Evolutionary conservation across 768 basidiomycete genomes (phyloP).

Genomic region (Russula ochroleuca): DNA sequence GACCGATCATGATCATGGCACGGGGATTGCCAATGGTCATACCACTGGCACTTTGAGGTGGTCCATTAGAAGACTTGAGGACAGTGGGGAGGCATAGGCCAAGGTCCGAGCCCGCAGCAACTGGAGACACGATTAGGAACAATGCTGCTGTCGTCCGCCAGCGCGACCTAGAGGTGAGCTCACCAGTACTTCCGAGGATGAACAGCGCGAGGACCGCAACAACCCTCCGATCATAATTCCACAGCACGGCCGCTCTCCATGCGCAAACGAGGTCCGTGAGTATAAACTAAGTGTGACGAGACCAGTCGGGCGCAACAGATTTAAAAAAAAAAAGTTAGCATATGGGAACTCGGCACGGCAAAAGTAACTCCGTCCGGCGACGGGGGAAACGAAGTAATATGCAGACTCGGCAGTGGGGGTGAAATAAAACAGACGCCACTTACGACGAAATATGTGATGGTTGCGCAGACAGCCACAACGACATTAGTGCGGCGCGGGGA

Average conservation of each 20-base stretch:
- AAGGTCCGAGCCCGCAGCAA: conserved; percentile 5
- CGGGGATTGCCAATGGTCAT: not conserved
- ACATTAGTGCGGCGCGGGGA: not conserved
- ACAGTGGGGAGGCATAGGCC: not conserved
- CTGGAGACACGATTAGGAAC: not conserved
- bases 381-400: not conserved
- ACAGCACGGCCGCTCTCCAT: conserved; percentile 21
- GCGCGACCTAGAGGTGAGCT: not conserved
- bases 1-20: conserved; percentile 13
- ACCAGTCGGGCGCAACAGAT: not conserved
- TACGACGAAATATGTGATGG: conserved; percentile 10
- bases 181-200: conserved; percentile 10
- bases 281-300: not conserved
- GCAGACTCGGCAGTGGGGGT: too few species aligned
- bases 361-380: not conserved
- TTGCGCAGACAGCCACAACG: conserved; percentile 6
- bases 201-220: conserved; percentile 3
- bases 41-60: not conserved
- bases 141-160: too few species aligned
- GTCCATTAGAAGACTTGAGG: not conserved
- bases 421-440: not conserved
- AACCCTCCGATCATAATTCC: conserved; percentile 21
- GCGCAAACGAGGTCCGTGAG: conserved; percentile 11
- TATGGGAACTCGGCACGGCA: too few species aligned
- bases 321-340: not conserved